phyloP scores from a whole-genome alignment of 495 filamentous ascomycete genomes.

The Penicillium parvum region DNA sequence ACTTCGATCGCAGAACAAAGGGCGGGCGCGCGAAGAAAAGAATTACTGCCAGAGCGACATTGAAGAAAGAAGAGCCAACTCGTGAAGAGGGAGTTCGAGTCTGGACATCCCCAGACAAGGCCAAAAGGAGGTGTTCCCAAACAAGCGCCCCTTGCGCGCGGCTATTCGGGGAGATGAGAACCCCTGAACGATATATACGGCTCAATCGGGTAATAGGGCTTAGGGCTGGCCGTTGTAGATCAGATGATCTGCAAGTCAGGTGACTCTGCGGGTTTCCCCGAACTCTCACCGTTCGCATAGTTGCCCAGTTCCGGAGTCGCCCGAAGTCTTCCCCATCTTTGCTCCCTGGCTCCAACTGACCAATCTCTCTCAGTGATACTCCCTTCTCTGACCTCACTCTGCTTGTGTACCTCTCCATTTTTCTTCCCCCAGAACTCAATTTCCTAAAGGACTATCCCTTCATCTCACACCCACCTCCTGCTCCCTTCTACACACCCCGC shows the following conservation, averaged over 20 bases:
- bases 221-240: conserved; percentile 6
- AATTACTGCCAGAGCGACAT: conserved; percentile 36
- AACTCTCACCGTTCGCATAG: neutral
- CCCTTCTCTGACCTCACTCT: conserved; percentile 13
- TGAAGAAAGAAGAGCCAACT: conserved; percentile 16
- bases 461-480: neutral
- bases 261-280: conserved; percentile 16
- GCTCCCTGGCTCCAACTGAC: conserved; percentile 7
- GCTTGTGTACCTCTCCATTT: conserved; percentile 3
- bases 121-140: conserved; percentile 35
- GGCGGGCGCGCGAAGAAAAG: conserved; percentile 12
- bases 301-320: conserved; percentile 2
- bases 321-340: conserved; percentile 1
- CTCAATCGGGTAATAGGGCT: conserved; percentile 9
- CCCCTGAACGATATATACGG: conserved; percentile 19
- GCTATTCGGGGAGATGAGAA: conserved; percentile 21
- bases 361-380: conserved; percentile 16
- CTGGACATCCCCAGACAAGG: conserved; percentile 32
- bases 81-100: conserved; percentile 11
- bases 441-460: neutral
- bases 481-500: conserved; percentile 1
- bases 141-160: conserved; percentile 46
- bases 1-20: conserved; percentile 20
- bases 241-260: neutral
- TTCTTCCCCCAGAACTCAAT: neutral